Base-by-base conservation (phyloP, 2,329 filamentous ascomycete genomes). In the Scedosporium minutisporum region DNA sequence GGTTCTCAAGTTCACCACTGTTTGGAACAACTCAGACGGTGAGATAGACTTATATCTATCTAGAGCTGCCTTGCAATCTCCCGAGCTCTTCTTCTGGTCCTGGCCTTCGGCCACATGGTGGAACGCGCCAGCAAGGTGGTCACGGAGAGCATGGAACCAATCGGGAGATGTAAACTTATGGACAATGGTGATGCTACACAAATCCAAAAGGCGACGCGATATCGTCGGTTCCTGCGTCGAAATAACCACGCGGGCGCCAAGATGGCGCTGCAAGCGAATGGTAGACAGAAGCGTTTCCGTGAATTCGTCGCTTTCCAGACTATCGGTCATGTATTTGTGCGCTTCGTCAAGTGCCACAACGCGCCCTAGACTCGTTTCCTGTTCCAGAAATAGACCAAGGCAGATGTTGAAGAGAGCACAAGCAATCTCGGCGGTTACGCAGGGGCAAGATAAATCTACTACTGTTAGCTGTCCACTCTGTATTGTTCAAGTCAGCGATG, bases 211-310 rank as follows among this genome's bases (percentile, higher is more conserved):
- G 16, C 80, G 79, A 0, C 85, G 83, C 0, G 86, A 87, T 3
- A 93, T 79, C 0, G 87, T 90, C 0, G 89, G 90, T 68, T 93
- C 90, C 69, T 95, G 89, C 0, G 89, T 93, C 0, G 88, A 86
- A 38, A 93, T 86, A 51, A 93, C 70, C 4, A 92, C 78, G 0
- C 89, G 81, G 0, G 82, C 79, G 0, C 81, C 89, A 0, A 86
- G 73, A 69, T 93, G 90, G 0, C 89, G 84, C 71, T 93, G 89
- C 18, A 87, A 77, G 0, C 89, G 82, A 66, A 93, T 87, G 0
- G 83, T 81, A 0, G 78, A 76, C 0, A 90, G 75, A 0, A 93
- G 76, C 0, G 78, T 78, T 5, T 87, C 78, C 0, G 87, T 91
- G 29, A 93, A 75, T 75, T 2, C 75, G 70, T 1, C 83, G 82